phyloP scores from a whole-genome alignment of 108 stramenopile species.

The Cyclotella cryptica region DNA sequence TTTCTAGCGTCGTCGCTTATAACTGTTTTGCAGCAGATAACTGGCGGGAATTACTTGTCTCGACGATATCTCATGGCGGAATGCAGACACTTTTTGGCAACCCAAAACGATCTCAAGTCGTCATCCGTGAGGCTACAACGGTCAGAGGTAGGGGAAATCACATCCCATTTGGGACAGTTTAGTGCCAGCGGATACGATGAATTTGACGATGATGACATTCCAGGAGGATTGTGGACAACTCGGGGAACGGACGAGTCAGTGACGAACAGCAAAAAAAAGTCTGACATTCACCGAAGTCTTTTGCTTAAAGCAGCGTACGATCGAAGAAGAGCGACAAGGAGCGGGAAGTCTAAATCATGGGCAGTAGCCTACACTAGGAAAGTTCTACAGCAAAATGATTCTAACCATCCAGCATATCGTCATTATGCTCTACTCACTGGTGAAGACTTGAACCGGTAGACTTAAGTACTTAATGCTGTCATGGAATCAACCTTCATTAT shows the following conservation, averaged over 20 bases:
- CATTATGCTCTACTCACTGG: too few relatives aligned
- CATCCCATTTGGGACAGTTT: slow-evolving; percentile 8
- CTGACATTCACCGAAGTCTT: background rate
- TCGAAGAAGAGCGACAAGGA: too few relatives aligned
- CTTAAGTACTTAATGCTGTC: background rate
- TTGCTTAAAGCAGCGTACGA: too few relatives aligned
- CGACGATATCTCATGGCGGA: slow-evolving; percentile 25
- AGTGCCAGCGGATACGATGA: slow-evolving; percentile 17
- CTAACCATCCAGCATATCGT: too few relatives aligned
- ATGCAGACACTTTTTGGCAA: slow-evolving; percentile 12
- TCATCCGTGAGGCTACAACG: background rate
- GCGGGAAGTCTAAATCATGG: too few relatives aligned
- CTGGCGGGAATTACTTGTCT: slow-evolving; percentile 22
- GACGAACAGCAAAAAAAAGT: background rate
- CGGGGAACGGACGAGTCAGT: too few relatives aligned
- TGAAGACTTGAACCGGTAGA: too few relatives aligned
- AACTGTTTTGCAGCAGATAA: slow-evolving; percentile 17
- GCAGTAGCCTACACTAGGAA: too few relatives aligned
- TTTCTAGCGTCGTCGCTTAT: slow-evolving; percentile 7
- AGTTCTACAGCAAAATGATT: too few relatives aligned
- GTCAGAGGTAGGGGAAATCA: too few relatives aligned
- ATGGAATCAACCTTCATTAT: background rate
- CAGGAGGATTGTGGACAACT: background rate
- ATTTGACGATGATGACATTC: slow-evolving; percentile 15
- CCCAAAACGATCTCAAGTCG: slow-evolving; percentile 7